A percentile compares a stretch with the other conserved stretches of the same genome.
Conservation (phyloP, 495 filamentous ascomycete genomes). For the Penicillium egyptiacum region DNA sequence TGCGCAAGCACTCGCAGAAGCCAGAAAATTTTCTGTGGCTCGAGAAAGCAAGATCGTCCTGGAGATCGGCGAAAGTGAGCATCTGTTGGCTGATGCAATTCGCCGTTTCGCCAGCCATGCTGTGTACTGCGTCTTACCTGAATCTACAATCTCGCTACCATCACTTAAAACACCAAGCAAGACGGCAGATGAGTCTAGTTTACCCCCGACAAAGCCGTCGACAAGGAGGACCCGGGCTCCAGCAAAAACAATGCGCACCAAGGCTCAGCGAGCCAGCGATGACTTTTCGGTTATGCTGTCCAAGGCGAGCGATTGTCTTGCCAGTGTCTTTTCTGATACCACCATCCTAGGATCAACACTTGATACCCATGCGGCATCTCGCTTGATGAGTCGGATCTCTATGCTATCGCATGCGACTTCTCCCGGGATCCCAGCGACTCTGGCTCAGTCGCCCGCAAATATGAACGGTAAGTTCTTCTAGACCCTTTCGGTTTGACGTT, state of each 20-base stretch:
- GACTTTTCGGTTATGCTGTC: conserved; percentile 46
- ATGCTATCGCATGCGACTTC: conserved; percentile 48
- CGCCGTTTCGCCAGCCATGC: conserved; percentile 74
- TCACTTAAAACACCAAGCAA: conserved; percentile 49
- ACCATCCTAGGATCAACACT: conserved; percentile 46
- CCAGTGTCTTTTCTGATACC: conserved; percentile 39
- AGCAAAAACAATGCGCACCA: conserved; percentile 29
- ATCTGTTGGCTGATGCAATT: conserved; percentile 57
- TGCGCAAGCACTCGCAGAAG: conserved; percentile 32
- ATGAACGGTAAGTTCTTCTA: conserved; percentile 40
- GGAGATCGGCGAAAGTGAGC: conserved; percentile 46
- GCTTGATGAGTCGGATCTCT: conserved; percentile 48
- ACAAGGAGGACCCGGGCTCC: conserved; percentile 33
- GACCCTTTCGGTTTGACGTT: background rate
- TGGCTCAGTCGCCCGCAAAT: conserved; percentile 41
- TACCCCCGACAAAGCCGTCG: conserved; percentile 22
- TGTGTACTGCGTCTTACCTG: conserved; percentile 82
- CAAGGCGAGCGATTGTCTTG: conserved; percentile 42
- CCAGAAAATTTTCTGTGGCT: conserved; percentile 36
- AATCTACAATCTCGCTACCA: conserved; percentile 86
- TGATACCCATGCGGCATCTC: conserved; percentile 45
- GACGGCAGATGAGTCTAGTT: conserved; percentile 19
- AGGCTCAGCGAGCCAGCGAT: conserved; percentile 36
- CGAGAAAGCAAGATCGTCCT: conserved; percentile 42
- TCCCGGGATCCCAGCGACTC: conserved; percentile 29